A percentile compares a stretch with the other conserved stretches of the same genome.
Evolutionary conservation across 2,329 filamentous ascomycete species (phyloP).

Genomic region (Pestalotiopsis sp.): DNA sequence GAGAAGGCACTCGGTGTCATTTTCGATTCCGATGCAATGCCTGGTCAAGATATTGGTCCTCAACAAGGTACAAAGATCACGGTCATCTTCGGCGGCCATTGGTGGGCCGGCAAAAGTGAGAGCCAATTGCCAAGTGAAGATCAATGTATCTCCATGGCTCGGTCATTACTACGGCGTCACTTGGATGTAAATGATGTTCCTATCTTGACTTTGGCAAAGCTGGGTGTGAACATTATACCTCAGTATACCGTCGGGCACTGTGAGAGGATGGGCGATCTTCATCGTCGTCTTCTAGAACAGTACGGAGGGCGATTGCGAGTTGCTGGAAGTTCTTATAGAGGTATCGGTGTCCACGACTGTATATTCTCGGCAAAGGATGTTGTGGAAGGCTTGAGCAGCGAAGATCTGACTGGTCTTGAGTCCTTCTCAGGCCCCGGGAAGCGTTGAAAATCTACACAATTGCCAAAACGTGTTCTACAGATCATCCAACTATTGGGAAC

Average conservation of each 20-base stretch:
- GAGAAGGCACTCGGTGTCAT: slow-evolving; percentile 15
- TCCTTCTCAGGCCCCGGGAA: not conserved
- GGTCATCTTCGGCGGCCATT: slow-evolving; percentile 16
- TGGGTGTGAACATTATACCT: slow-evolving; percentile 11
- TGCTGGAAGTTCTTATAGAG: slow-evolving; percentile 15
- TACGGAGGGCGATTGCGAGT: slow-evolving; percentile 14
- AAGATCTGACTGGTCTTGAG: slow-evolving; percentile 14
- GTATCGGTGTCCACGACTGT: slow-evolving; percentile 17
- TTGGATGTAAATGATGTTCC: not conserved
- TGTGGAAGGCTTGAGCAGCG: slow-evolving; percentile 9
- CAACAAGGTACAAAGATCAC: slow-evolving; percentile 14
- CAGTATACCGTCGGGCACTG: slow-evolving; percentile 16
- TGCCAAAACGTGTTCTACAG: too few species aligned
- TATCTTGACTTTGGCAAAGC: not conserved
- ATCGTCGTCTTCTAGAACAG: slow-evolving; percentile 1
- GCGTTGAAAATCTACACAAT: too few species aligned
- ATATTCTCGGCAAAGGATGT: slow-evolving; percentile 14
- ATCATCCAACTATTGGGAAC: too few species aligned
- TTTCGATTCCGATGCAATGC: slow-evolving; percentile 17
- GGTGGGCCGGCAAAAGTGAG: slow-evolving; percentile 4
- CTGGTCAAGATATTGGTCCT: slow-evolving; percentile 8
- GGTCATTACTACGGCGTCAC: slow-evolving; percentile 12
- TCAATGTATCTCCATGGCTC: slow-evolving; percentile 12
- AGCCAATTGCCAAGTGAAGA: slow-evolving; percentile 8
- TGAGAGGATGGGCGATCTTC: slow-evolving; percentile 11